Evolutionary conservation across 495 filamentous ascomycete species (phyloP).

Genomic region (Glutinoglossum americanum): DNA sequence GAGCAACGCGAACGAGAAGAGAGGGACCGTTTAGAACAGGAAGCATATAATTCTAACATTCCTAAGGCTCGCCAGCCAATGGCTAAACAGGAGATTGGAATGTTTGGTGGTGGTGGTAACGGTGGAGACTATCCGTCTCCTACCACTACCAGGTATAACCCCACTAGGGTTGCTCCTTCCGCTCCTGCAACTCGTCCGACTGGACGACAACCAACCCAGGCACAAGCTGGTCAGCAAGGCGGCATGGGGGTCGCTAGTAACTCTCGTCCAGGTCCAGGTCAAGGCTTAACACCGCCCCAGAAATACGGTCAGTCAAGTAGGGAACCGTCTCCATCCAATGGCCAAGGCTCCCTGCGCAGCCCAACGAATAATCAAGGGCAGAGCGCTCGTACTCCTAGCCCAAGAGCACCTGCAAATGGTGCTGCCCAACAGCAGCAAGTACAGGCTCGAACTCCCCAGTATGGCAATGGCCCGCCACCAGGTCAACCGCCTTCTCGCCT

Average conservation of each 20-base stretch:
- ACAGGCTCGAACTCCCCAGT: background rate
- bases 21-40: slow-evolving; percentile 47
- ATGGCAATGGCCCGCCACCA: slow-evolving; percentile 5
- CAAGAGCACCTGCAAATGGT: background rate
- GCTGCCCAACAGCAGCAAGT: background rate
- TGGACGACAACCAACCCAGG: slow-evolving; percentile 28
- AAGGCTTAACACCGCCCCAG: background rate
- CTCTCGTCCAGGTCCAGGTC: background rate
- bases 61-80: slow-evolving; percentile 52
- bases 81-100: slow-evolving; percentile 55
- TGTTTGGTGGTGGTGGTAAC: slow-evolving; percentile 46
- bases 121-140: slow-evolving; percentile 22
- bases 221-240: slow-evolving; percentile 15
- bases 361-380: slow-evolving; percentile 3
- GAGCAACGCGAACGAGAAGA: slow-evolving; percentile 35
- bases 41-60: slow-evolving; percentile 69
- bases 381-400: background rate
- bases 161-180: slow-evolving; percentile 44
- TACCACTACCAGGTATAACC: slow-evolving; percentile 79
- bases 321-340: slow-evolving; percentile 15
- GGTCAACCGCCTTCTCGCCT: slow-evolving; percentile 31
- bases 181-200: slow-evolving; percentile 32
- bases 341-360: slow-evolving; percentile 11
- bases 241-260: background rate
- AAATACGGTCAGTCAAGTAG: slow-evolving; percentile 6